Conservation (phyloP, 306 rosid genomes). For the Hippophae gyantsensis region DNA sequence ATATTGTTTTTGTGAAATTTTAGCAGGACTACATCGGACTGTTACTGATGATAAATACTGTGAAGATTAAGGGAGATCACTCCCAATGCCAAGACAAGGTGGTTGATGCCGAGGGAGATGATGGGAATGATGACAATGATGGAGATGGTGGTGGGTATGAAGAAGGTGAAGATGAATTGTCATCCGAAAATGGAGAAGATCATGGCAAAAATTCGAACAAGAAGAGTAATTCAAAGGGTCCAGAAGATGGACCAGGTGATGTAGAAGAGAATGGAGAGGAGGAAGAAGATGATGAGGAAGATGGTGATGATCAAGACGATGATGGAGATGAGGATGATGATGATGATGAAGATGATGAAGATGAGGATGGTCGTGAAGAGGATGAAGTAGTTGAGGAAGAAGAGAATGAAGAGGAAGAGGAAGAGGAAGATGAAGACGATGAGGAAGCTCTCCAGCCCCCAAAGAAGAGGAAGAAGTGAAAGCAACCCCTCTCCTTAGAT, state of each 20-base stretch:
- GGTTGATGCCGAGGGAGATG: conserved; percentile 18
- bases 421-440: too few relatives aligned
- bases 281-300: conserved; percentile 11
- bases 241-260: conserved; percentile 9
- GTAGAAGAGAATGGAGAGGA: conserved; percentile 16
- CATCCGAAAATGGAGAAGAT: conserved; percentile 27
- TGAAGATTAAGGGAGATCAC: too few relatives aligned
- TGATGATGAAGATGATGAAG: not conserved
- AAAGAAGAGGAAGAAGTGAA: too few relatives aligned
- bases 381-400: conserved; percentile 1
- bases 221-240: conserved; percentile 2
- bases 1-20: too few relatives aligned
- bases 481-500: too few relatives aligned
- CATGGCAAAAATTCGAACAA: conserved; percentile 13
- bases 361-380: not conserved
- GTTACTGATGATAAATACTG: too few relatives aligned
- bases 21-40: too few relatives aligned
- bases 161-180: conserved; percentile 12
- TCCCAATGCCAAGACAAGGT: not conserved
- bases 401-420: not conserved
- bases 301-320: not conserved
- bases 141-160: conserved; percentile 9
- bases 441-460: too few relatives aligned
- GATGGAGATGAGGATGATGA: conserved; percentile 2
- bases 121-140: conserved; percentile 13